Evolutionary conservation across 2,329 filamentous ascomycete genomes (phyloP).

Genomic region (Cryoendolithus antarcticus): DNA sequence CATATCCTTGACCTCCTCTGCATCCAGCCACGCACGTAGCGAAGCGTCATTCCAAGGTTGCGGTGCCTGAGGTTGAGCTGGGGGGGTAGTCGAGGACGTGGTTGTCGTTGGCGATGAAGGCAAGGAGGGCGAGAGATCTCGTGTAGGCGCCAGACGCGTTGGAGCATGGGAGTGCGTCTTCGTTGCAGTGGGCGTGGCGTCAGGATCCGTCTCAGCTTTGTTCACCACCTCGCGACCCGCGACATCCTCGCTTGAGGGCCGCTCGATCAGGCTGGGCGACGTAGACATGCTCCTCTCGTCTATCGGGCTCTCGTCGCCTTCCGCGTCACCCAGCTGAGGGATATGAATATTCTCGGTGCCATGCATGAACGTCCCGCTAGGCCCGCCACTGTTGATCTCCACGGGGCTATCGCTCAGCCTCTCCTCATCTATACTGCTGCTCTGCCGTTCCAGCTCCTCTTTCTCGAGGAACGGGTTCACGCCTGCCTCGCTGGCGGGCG

Average conservation of each 20-base stretch:
- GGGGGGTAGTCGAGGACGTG: conserved; percentile 4
- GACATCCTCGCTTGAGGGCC: background rate
- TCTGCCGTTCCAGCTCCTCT: conserved; percentile 14
- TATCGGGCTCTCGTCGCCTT: conserved; percentile 6
- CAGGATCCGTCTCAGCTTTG: conserved; percentile 3
- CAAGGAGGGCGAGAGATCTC: background rate
- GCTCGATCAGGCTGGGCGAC: conserved; percentile 5
- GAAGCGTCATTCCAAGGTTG: conserved; percentile 75
- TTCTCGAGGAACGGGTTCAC: conserved; percentile 15
- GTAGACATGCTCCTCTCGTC: conserved; percentile 1
- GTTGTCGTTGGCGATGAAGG: conserved; percentile 3
- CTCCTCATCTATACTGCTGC: conserved; percentile 24
- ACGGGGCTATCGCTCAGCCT: conserved; percentile 56
- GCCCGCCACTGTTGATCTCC: conserved; percentile 41
- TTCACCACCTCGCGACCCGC: conserved; percentile 8
- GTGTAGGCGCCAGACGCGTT: background rate
- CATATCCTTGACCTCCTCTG: conserved; percentile 74
- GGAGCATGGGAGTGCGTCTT: no score
- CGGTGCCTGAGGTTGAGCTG: conserved; percentile 20
- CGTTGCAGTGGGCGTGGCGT: no score
- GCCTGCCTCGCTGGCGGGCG: conserved; percentile 28
- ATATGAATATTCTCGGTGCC: conserved; percentile 26
- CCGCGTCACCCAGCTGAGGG: conserved; percentile 11
- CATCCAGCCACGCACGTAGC: conserved; percentile 77
- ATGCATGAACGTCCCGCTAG: conserved; percentile 23